Percentiles rank a stretch among this genome's conserved stretches.
phyloP scores from a whole-genome alignment of 164 flowering plant species.

The Umbellularia californica region DNA sequence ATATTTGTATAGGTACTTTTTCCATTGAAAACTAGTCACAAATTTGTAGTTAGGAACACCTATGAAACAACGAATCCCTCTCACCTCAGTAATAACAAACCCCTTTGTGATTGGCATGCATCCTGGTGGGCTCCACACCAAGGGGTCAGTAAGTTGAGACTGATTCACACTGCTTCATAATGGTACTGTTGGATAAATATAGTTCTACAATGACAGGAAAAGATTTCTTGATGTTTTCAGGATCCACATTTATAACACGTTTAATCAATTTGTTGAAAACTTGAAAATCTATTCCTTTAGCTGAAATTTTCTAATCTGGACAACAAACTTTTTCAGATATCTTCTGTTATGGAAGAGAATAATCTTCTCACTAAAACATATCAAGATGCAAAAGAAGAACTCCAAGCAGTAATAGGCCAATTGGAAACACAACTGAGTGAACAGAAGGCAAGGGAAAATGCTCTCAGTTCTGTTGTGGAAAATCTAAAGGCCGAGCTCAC shows the following conservation, averaged over 20 bases:
- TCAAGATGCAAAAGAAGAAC: constrained; percentile 56
- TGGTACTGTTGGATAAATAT: no score
- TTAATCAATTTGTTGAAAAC: not conserved
- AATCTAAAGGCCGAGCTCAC: constrained; percentile 53
- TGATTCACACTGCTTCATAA: no score
- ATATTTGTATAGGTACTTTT: no score
- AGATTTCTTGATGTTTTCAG: no score
- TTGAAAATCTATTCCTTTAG: constrained; percentile 1
- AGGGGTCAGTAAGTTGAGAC: no score
- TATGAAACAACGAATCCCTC: no score
- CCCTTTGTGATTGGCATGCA: no score
- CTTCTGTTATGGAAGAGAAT: constrained; percentile 74
- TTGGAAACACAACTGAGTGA: constrained; percentile 58
- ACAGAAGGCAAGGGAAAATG: constrained; percentile 37
- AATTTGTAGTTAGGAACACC: no score
- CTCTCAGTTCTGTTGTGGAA: constrained; percentile 44
- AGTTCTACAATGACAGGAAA: not conserved
- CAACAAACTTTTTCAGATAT: constrained; percentile 43
- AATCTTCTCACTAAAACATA: constrained; percentile 47
- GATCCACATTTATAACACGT: not conserved
- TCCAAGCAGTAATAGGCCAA: constrained; percentile 44
- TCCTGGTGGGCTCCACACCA: no score
- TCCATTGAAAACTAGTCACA: no score
- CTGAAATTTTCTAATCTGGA: not conserved
- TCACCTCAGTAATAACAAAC: no score